Evolutionary conservation across 768 basidiomycete species (phyloP), one percentile per base, ranked within the genome.

Genomic region (Hortiboletus campestris): DNA sequence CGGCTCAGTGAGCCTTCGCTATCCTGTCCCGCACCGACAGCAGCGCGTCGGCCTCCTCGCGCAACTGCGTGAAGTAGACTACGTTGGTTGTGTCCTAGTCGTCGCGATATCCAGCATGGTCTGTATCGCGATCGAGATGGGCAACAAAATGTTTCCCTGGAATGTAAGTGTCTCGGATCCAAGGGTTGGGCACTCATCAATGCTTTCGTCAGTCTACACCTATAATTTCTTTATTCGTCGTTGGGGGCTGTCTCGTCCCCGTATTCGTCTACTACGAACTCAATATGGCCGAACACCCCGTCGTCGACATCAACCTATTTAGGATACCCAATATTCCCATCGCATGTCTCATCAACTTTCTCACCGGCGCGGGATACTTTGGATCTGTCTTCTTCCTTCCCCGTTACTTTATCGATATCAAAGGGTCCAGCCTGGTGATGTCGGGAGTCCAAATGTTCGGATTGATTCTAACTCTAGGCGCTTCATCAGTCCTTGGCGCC

Each of bases 361-460:
- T 73, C 45, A 74, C 72, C 0, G 72, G 73, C 42, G 73, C 73
- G 14, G 72, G 72, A 19, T 74, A 72, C 58, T 74, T 73, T 51
- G 72, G 72, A 10, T 62, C 63, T 14, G 72, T 74, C 53, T 73
- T 75, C 56, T 73, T 75, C 58, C 65, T 73, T 25, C 72, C 72
- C n/a, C 73, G 71, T 38, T 73, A 74, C 55, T 74, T 73, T 46
- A 75, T 75, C 58, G 73, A 74, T 47, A 53, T 72, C 58, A 73
- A 72, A 36, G 60, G 66, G 17, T 74, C 71, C 34, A 62, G 49
- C 47, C 53, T 74, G 44, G 65, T 74, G 38, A 63, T 53, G 34
- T 72, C 72, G 0, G 72, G 72, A n/a, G 42, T 73, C 7, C 70
- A 73, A 36, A 74, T 74, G 73, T 53, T 73, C 13, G 72, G 73